Percentiles rank a stretch among this genome's conserved stretches.
These are phyloP conservation scores for Ambrosiella xylebori DNA, from an alignment of 2,329 filamentous ascomycete genomes.

Conservation along the genomic window DNA sequence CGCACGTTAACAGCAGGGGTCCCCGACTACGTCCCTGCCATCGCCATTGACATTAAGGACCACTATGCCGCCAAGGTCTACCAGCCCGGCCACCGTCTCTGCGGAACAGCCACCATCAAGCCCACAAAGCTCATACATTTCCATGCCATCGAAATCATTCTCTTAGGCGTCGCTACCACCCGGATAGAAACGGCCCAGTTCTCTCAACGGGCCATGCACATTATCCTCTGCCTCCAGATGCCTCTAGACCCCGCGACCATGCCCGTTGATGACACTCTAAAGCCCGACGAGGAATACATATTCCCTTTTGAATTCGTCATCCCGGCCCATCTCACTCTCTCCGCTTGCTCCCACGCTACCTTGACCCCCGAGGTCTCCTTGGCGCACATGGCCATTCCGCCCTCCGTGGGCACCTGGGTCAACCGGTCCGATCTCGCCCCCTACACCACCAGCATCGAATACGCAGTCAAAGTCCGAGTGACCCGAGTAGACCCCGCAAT, in stretches of 20 bases:
- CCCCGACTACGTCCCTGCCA: constrained; percentile 20
- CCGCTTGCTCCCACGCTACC: constrained; percentile 31
- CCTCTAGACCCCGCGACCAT: constrained; percentile 30
- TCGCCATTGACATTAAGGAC: constrained; percentile 33
- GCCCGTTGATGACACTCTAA: constrained; percentile 30
- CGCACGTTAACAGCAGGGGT: background rate
- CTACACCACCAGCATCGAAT: constrained; percentile 36
- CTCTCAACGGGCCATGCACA: constrained; percentile 31
- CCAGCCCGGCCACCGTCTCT: constrained; percentile 34
- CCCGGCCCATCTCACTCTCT: constrained; percentile 38
- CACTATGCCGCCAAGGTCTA: constrained; percentile 39
- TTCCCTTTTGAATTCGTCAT: constrained; percentile 44
- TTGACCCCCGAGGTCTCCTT: constrained; percentile 25
- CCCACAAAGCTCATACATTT: constrained; percentile 30
- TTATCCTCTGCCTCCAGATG: constrained; percentile 39
- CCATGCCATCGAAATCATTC: constrained; percentile 33
- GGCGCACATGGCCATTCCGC: constrained; percentile 34
- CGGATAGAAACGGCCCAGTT: constrained; percentile 33
- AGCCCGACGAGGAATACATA: constrained; percentile 29
- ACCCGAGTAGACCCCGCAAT: constrained; percentile 18
- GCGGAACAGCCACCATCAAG: constrained; percentile 31
- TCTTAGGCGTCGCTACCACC: constrained; percentile 33
- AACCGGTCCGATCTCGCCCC: constrained; percentile 33
- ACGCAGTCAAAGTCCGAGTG: constrained; percentile 32
- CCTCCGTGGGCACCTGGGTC: constrained; percentile 25